Conservation (phyloP, 1,139 yeast genomes). For the Hanseniaspora uvarum region DNA sequence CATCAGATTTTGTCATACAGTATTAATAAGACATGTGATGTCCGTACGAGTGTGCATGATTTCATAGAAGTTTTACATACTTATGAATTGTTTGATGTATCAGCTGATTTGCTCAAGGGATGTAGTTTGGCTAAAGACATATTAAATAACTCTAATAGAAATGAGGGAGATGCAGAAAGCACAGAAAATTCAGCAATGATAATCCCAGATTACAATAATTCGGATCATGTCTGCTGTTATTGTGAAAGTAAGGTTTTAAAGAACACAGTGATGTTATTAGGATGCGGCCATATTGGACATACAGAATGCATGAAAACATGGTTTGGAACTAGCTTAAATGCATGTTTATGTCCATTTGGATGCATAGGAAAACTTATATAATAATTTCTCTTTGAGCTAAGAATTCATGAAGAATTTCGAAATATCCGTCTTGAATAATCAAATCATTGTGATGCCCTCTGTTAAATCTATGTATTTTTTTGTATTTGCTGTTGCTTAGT, state of each 20-base stretch:
- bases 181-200: conserved; percentile 23
- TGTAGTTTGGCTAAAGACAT: conserved; percentile 30
- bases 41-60: conserved; percentile 24
- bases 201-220: conserved; percentile 18
- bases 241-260: conserved; percentile 76
- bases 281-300: conserved; percentile 86
- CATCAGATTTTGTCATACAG: conserved; percentile 25
- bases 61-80: conserved; percentile 29
- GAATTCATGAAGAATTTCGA: conserved; percentile 58
- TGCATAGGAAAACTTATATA: conserved; percentile 34
- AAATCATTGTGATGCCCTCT: conserved; percentile 74
- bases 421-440: conserved; percentile 58
- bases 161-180: conserved; percentile 36
- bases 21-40: conserved; percentile 25
- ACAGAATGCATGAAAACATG: conserved; percentile 68
- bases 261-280: conserved; percentile 51
- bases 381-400: conserved; percentile 25
- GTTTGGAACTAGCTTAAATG: conserved; percentile 56
- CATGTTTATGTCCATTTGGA: conserved; percentile 69
- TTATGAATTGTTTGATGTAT: conserved; percentile 30
- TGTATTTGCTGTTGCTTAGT: conserved; percentile 38
- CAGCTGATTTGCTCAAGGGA: conserved; percentile 29
- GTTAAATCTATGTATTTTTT: conserved; percentile 44
- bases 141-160: conserved; percentile 42
- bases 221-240: conserved; percentile 61